phyloP scores from a whole-genome alignment of 768 basidiomycete genomes.

The Termitomyces sp. region DNA sequence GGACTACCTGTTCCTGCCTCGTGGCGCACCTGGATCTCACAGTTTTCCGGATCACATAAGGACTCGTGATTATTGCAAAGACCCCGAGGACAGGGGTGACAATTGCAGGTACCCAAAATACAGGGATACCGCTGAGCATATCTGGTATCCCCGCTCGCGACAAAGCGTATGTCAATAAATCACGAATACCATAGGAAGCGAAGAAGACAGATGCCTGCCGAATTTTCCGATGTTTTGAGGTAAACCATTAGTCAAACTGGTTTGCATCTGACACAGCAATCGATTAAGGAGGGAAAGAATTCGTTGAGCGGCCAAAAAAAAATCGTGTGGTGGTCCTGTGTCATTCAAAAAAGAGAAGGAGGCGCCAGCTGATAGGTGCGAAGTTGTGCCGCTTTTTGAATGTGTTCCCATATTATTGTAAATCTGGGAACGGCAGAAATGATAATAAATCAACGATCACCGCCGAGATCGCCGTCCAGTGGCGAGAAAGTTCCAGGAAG shows the following conservation, averaged over 20 bases:
- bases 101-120: too few relatives aligned
- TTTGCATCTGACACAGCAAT: not conserved
- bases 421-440: not conserved
- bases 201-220: not conserved
- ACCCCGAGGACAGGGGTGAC: not conserved
- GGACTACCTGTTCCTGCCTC: not conserved
- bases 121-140: not conserved
- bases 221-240: not conserved
- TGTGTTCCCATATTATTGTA: not conserved
- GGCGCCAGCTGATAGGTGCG: not conserved
- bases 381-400: not conserved
- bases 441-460: not conserved
- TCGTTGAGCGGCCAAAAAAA: too few relatives aligned
- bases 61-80: not conserved
- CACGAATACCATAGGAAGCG: not conserved
- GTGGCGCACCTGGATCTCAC: not conserved
- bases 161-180: not conserved
- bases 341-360: not conserved
- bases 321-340: too few relatives aligned
- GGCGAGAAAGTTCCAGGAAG: not conserved
- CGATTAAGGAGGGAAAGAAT: not conserved
- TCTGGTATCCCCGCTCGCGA: not conserved
- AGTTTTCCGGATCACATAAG: not conserved
- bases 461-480: not conserved
- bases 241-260: not conserved